These are phyloP conservation scores for Trichoderma reesei DNA, from an alignment of 495 filamentous ascomycete species.

Conservation along the genomic window DNA sequence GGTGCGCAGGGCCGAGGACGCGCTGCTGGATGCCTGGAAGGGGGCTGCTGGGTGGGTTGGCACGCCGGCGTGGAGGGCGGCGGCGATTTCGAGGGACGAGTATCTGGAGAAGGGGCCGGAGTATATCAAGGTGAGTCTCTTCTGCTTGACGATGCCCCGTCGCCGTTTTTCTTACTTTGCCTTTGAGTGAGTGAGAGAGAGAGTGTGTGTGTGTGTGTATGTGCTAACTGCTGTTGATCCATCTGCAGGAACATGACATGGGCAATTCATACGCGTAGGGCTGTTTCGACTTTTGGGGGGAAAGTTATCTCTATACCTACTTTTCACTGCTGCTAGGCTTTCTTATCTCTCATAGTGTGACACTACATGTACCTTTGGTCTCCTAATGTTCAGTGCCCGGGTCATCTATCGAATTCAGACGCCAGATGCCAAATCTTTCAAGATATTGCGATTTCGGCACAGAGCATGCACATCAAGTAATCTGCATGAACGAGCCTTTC, in stretches of 20 bases:
- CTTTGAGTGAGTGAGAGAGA: neutral
- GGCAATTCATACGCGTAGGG: slow-evolving; percentile 50
- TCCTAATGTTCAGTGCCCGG: neutral
- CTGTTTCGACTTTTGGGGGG: neutral
- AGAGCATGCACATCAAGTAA: too few relatives aligned
- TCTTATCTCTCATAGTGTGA: too few relatives aligned
- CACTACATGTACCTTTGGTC: neutral
- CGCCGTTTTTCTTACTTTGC: neutral
- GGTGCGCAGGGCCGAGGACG: slow-evolving; percentile 61
- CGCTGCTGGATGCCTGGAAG: slow-evolving; percentile 80
- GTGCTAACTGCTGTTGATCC: neutral
- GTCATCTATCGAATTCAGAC: too few relatives aligned
- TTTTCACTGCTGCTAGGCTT: too few relatives aligned
- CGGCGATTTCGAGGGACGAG: slow-evolving; percentile 57
- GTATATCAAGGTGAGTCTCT: slow-evolving; percentile 63
- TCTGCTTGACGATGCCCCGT: slow-evolving; percentile 6
- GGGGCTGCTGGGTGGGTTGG: slow-evolving; percentile 77
- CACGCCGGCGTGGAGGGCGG: slow-evolving; percentile 35
- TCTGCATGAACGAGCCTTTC: neutral
- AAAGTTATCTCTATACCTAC: neutral
- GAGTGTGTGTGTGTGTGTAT: slow-evolving; percentile 9
- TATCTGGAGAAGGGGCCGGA: slow-evolving; percentile 78
- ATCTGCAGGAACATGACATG: slow-evolving; percentile 63
- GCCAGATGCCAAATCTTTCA: too few relatives aligned
- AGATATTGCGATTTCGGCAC: too few relatives aligned